Evolutionary conservation across 805 yeast genomes (phyloP), one percentile per base, ranked within the genome.

Genomic region (Kregervanrija pseudodelftensis): DNA sequence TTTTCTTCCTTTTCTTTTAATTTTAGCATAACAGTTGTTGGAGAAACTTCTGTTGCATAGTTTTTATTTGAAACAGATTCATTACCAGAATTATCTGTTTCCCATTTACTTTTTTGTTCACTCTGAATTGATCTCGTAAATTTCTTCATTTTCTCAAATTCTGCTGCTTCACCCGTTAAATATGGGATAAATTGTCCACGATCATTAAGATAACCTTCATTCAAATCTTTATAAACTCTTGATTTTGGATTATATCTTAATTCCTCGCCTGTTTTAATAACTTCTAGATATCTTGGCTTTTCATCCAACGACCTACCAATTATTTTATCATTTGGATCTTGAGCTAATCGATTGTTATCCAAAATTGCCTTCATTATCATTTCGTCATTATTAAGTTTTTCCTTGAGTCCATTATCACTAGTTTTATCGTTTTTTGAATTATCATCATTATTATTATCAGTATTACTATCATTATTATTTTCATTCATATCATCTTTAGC

Each of bases 271-370:
- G 71, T 57, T 49, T 70, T 66, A 10, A 76, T 63, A 37, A 80
- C 72, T 57, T 77, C 66, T 54, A 77, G 56, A 68, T 87, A 78
- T 49, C 77, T 62, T n/a, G 96, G 95, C 35, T 78, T 78, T 56
- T 88, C 96, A 49, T 80, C 84, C 43, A 90, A 59, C 31, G 84
- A 77, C 40, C 95, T 64, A 0, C 84, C 72, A 8, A 75, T 60
- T 42, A 65, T 67, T 57, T 59, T 73, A 4, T 45, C 40, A 2
- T 47, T 53, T 12, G 55, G 49, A 15, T 42, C 49, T 11, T 48
- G 44, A 2, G 50, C 51, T 8, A 53, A 13, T 4, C 53, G 40
- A 30, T 52, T 49, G 15, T 42, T 42, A 5, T 37, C 8, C n/a
- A 45, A 39, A 4, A 49, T 17, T 3, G 43, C 45, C 12, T 45